Conservation (phyloP, 495 filamentous ascomycete species). For the Podospora conica region DNA sequence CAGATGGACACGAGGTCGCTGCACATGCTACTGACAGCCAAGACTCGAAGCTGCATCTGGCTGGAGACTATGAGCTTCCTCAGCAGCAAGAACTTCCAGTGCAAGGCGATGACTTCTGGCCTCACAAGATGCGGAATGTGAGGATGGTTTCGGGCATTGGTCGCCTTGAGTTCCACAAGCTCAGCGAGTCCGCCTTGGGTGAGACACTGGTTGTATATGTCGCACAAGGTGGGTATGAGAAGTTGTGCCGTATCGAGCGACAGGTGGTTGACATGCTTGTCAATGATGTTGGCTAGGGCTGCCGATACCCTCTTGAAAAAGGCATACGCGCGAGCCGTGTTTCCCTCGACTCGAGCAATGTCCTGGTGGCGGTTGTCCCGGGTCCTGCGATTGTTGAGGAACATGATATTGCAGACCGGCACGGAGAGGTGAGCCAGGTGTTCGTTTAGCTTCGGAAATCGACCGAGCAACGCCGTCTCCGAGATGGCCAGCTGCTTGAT, state of each 20-base stretch:
- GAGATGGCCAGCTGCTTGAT: slow-evolving; percentile 27
- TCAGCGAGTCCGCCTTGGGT: slow-evolving; percentile 27
- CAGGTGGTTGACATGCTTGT: slow-evolving; percentile 44
- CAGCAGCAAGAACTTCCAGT: slow-evolving; percentile 66
- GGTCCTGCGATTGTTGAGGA: slow-evolving; percentile 22
- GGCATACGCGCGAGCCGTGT: slow-evolving; percentile 29
- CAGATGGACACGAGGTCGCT: slow-evolving; percentile 61
- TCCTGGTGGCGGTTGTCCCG: slow-evolving; percentile 4
- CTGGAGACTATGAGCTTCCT: slow-evolving; percentile 69
- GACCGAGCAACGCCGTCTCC: slow-evolving; percentile 28
- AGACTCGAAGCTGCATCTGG: slow-evolving; percentile 83
- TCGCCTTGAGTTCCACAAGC: slow-evolving; percentile 25
- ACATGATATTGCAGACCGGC: slow-evolving; percentile 27
- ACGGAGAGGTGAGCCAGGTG: slow-evolving; percentile 33
- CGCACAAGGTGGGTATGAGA: slow-evolving; percentile 31
- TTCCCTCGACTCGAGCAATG: slow-evolving; percentile 19
- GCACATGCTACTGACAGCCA: slow-evolving; percentile 65
- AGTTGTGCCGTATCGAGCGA: slow-evolving; percentile 37
- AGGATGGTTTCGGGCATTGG: slow-evolving; percentile 27
- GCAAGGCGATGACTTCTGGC: slow-evolving; percentile 47
- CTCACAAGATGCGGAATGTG: slow-evolving; percentile 20
- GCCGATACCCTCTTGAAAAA: slow-evolving; percentile 37
- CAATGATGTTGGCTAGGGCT: slow-evolving; percentile 38
- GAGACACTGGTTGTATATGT: slow-evolving; percentile 39
- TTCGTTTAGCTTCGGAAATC: slow-evolving; percentile 40